Percentiles rank a stretch among this genome's conserved stretches.
These are phyloP conservation scores for Leishmania turanica DNA, from an alignment of 208 protist species.

Conservation along the genomic window DNA sequence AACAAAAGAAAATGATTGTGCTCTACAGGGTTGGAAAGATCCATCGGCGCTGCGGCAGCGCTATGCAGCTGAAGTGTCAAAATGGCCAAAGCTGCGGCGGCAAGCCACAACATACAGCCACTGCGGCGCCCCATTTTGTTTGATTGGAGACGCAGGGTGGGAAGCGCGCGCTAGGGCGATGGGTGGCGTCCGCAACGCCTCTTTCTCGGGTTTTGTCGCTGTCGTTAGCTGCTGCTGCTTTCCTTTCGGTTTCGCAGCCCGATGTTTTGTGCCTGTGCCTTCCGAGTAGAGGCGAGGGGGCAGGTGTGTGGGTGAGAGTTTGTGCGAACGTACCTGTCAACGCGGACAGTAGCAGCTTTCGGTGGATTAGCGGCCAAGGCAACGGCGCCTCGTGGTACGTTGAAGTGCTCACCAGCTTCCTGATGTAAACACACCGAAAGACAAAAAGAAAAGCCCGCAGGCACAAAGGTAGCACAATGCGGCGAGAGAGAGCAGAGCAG, in stretches of 20 bases:
- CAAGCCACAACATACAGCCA: neutral
- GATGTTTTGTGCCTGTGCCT: too few species aligned
- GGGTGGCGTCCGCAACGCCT: neutral
- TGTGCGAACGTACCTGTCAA: neutral
- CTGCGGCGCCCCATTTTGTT: neutral
- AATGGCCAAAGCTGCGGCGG: neutral
- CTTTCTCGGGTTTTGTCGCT: neutral
- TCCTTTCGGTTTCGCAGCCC: neutral
- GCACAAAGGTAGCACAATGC: neutral
- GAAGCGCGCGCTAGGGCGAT: neutral
- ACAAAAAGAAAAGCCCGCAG: neutral
- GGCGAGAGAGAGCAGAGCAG: neutral
- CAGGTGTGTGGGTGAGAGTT: neutral
- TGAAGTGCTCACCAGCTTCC: neutral
- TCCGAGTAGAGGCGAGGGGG: neutral
- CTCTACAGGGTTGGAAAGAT: constrained; percentile 15
- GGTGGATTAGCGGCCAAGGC: neutral
- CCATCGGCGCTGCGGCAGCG: neutral
- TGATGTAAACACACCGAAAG: neutral
- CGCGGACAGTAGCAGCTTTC: neutral
- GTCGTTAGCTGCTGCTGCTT: neutral
- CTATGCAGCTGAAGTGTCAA: neutral
- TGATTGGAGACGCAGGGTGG: neutral
- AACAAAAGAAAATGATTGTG: constrained; percentile 23
- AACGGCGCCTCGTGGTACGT: neutral